phyloP scores from a whole-genome alignment of 75 land plant species.

The Selaginella tamariscina region DNA sequence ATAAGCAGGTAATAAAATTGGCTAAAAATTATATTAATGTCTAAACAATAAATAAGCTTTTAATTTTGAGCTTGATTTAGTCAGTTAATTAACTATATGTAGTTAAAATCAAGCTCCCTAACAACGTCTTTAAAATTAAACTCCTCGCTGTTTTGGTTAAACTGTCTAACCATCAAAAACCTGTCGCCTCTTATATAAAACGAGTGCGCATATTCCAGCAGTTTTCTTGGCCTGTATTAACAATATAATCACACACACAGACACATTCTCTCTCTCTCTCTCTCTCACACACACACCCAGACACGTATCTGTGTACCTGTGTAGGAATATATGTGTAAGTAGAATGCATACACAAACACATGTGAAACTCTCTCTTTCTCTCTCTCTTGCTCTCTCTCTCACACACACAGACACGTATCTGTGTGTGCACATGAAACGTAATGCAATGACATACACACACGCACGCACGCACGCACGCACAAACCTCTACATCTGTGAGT shows the following conservation, averaged over 20 bases:
- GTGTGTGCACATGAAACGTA: no score
- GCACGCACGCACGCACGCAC: background rate
- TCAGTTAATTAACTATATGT: no score
- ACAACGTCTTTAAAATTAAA: slow-evolving; percentile 92
- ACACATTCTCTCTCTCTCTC: no score
- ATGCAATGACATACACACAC: no score
- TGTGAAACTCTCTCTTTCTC: background rate
- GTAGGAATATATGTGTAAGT: no score
- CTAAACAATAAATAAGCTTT: no score
- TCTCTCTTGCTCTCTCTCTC: background rate
- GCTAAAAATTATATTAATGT: no score
- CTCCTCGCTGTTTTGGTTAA: slow-evolving; percentile 72
- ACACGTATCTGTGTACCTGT: no score
- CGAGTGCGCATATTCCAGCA: slow-evolving; percentile 66
- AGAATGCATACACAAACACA: no score
- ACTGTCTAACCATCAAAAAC: slow-evolving; percentile 68
- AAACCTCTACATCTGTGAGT: slow-evolving; percentile 63
- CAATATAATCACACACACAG: background rate
- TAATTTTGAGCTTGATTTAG: no score
- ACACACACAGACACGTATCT: background rate
- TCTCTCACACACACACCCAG: no score
- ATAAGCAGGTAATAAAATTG: no score
- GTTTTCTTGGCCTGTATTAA: slow-evolving; percentile 45
- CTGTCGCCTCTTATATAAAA: slow-evolving; percentile 75
- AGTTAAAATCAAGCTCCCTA: slow-evolving; percentile 31